These are phyloP conservation scores for Aureobasidium mangrovei DNA, from an alignment of 2,329 filamentous ascomycete species.

Conservation along the genomic window DNA sequence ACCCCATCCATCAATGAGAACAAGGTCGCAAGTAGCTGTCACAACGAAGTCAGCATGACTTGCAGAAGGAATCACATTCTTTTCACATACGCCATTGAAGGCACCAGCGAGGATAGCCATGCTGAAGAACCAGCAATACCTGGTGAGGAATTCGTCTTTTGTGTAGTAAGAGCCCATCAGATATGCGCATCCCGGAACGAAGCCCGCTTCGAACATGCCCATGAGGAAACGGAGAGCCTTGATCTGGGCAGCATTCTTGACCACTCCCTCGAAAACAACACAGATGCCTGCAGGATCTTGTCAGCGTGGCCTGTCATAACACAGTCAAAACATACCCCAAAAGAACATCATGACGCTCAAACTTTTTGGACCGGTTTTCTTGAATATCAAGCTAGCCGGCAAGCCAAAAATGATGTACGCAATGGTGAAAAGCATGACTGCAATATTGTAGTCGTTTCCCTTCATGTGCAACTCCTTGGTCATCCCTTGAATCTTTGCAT, in stretches of 20 bases:
- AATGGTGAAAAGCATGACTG: slow-evolving; percentile 57
- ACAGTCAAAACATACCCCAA: slow-evolving; percentile 19
- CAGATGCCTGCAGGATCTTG: slow-evolving; percentile 21
- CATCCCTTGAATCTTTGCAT: slow-evolving; percentile 36
- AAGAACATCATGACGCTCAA: slow-evolving; percentile 30
- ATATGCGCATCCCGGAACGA: slow-evolving; percentile 19
- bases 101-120: slow-evolving; percentile 27
- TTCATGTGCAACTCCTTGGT: slow-evolving; percentile 29
- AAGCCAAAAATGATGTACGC: slow-evolving; percentile 41
- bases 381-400: slow-evolving; percentile 37
- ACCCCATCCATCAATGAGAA: background rate
- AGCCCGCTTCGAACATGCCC: slow-evolving; percentile 32
- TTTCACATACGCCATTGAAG: background rate
- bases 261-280: slow-evolving; percentile 29
- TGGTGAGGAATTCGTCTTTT: slow-evolving; percentile 31
- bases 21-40: too few species aligned
- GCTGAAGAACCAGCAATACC: slow-evolving; percentile 20
- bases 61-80: background rate
- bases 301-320: background rate
- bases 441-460: slow-evolving; percentile 56
- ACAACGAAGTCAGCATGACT: background rate
- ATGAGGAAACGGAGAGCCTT: slow-evolving; percentile 27
- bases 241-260: slow-evolving; percentile 24
- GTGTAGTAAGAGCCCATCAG: slow-evolving; percentile 28
- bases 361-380: slow-evolving; percentile 37